phyloP scores from a whole-genome alignment of 2,329 filamentous ascomycete genomes.

The Beauveria caledonica region DNA sequence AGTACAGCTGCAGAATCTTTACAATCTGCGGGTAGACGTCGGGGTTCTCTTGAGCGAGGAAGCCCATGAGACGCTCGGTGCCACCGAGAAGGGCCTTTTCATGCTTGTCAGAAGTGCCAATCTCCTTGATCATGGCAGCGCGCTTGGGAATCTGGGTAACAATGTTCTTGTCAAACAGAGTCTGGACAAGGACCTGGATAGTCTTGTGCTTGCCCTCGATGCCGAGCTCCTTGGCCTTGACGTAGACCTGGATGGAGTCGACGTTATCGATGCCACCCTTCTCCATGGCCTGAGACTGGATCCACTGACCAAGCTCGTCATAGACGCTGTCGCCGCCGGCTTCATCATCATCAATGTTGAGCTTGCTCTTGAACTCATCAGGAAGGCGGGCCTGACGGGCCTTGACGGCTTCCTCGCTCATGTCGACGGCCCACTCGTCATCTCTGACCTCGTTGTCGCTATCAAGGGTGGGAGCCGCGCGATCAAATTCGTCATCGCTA shows the following conservation, averaged over 20 bases:
- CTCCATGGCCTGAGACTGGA: slow-evolving; percentile 62
- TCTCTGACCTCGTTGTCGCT: slow-evolving; percentile 62
- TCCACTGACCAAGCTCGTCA: slow-evolving; percentile 89
- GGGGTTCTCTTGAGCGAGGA: slow-evolving; percentile 64
- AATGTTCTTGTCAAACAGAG: slow-evolving; percentile 86
- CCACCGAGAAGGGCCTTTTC: slow-evolving; percentile 94
- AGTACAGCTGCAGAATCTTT: slow-evolving; percentile 82
- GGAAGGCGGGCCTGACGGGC: slow-evolving; percentile 89
- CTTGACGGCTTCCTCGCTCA: slow-evolving; percentile 90
- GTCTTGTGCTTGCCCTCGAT: slow-evolving; percentile 94
- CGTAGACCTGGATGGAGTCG: slow-evolving; percentile 82
- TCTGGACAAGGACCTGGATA: slow-evolving; percentile 83
- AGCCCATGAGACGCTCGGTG: slow-evolving; percentile 80
- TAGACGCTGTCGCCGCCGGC: slow-evolving; percentile 68
- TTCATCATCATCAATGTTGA: slow-evolving; percentile 75
- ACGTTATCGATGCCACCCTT: slow-evolving; percentile 71
- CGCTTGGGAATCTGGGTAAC: slow-evolving; percentile 79
- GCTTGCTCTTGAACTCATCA: slow-evolving; percentile 87
- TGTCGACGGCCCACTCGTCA: slow-evolving; percentile 92
- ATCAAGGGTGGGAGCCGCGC: slow-evolving; percentile 49
- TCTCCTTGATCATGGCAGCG: slow-evolving; percentile 81
- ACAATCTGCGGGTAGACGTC: slow-evolving; percentile 69
- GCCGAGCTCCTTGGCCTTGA: slow-evolving; percentile 93
- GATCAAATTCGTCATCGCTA: slow-evolving; percentile 88
- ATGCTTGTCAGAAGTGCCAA: slow-evolving; percentile 85